phyloP scores from a whole-genome alignment of 2,329 filamentous ascomycete species.

The Madurella mycetomatis region DNA sequence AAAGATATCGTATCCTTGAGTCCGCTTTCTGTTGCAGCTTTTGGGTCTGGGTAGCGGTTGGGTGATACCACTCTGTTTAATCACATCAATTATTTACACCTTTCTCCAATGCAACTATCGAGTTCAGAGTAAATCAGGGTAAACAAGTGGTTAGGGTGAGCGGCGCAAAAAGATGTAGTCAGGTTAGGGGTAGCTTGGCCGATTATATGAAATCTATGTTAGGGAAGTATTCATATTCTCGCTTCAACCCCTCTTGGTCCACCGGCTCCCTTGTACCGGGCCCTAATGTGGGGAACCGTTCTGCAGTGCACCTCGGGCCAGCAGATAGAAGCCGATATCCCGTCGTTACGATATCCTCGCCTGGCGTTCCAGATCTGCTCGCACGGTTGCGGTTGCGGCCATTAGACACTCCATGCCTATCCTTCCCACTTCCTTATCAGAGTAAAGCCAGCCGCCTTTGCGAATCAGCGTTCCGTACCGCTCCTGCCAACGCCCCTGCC shows the following conservation, averaged over 20 bases:
- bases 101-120: no score
- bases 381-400: background rate
- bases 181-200: no score
- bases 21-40: background rate
- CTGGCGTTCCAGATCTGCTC: background rate
- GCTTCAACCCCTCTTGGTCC: no score
- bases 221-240: no score
- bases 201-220: no score
- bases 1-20: no score
- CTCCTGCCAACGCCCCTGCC: background rate
- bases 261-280: no score
- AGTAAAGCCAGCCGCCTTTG: background rate
- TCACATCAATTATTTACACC: background rate
- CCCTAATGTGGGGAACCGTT: no score
- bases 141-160: no score
- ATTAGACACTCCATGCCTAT: background rate
- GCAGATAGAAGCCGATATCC: background rate
- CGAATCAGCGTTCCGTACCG: background rate
- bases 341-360: background rate
- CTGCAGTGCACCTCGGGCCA: background rate
- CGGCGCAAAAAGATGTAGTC: no score
- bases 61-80: slow-evolving; percentile 12
- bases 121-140: no score
- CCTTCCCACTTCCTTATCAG: background rate
- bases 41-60: background rate